Percentiles rank a stretch among this genome's conserved stretches.
Conservation (phyloP, 2,329 filamentous ascomycete genomes). For the Fusarium chlamydosporum region DNA sequence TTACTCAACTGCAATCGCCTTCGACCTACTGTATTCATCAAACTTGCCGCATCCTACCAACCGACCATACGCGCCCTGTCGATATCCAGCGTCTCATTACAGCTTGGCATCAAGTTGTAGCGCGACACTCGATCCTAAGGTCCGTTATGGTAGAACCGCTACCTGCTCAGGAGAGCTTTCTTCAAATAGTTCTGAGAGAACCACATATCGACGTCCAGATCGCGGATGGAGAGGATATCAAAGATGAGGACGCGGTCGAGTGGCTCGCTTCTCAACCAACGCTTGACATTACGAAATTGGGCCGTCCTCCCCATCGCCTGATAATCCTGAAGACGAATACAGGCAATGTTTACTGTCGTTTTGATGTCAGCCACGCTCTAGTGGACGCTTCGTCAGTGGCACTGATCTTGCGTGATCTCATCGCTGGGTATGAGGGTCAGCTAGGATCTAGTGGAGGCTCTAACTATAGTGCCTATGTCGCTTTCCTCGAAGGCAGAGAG, state of each 20-base stretch:
- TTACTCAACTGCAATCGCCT: slow-evolving; percentile 4
- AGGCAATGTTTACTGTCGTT: slow-evolving; percentile 3
- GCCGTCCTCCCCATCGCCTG: slow-evolving; percentile 9
- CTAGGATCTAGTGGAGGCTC: slow-evolving; percentile 7
- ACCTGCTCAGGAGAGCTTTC: not conserved
- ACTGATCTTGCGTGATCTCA: slow-evolving; percentile 10
- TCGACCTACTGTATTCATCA: slow-evolving; percentile 10
- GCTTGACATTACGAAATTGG: slow-evolving; percentile 7
- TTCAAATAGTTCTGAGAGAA: not conserved
- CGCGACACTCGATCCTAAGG: slow-evolving; percentile 7
- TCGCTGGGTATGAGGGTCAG: slow-evolving; percentile 6
- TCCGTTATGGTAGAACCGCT: not conserved
- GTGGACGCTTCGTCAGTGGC: slow-evolving; percentile 8
- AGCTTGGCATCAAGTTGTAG: slow-evolving; percentile 7
- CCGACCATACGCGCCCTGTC: not conserved
- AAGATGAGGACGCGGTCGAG: not conserved
- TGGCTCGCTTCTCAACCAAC: slow-evolving; percentile 12
- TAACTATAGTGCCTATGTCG: slow-evolving; percentile 7
- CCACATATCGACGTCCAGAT: slow-evolving; percentile 5
- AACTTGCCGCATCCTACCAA: slow-evolving; percentile 8
- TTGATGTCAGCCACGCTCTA: slow-evolving; percentile 9
- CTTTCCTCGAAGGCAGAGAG: slow-evolving; percentile 2
- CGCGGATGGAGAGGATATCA: slow-evolving; percentile 1
- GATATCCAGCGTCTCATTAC: not conserved
- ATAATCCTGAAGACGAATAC: slow-evolving; percentile 1